Evolutionary conservation across 139 green algal species (phyloP).

Genomic region (Coelastrella sp.): DNA sequence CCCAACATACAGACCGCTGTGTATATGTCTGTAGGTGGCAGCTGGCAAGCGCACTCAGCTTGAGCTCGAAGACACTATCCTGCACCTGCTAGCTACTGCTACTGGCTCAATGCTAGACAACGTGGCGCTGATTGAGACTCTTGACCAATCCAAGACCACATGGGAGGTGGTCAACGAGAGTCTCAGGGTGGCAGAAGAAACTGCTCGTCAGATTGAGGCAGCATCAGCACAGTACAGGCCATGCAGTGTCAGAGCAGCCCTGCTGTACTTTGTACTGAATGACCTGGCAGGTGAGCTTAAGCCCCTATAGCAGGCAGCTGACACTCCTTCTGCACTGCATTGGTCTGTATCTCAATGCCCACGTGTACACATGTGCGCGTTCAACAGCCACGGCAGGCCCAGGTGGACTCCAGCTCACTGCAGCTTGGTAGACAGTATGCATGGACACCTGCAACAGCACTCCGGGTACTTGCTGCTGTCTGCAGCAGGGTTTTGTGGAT

Average conservation of each 20-base stretch:
- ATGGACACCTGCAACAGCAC: no score
- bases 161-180: conserved; percentile 88
- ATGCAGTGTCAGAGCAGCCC: conserved; percentile 82
- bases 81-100: conserved; percentile 77
- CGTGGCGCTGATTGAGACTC: conserved; percentile 88
- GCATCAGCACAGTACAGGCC: conserved; percentile 86
- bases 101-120: conserved; percentile 94
- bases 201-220: conserved; percentile 81
- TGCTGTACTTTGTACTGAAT: conserved; percentile 94
- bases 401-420: no score
- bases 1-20: no score
- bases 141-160: conserved; percentile 93
- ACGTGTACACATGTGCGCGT: no score
- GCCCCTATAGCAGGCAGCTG: no score
- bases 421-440: no score
- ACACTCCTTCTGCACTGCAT: no score
- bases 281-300: conserved; percentile 80
- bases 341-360: no score
- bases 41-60: conserved; percentile 83
- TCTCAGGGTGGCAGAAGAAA: conserved; percentile 80
- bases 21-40: conserved; percentile 61
- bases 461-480: no score
- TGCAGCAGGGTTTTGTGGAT: no score
- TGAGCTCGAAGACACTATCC: conserved; percentile 92
- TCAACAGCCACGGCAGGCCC: no score